Evolutionary conservation across 257 asterid species (phyloP), one percentile per base, ranked within the genome.

Genomic region (Anisodus acutangulus): DNA sequence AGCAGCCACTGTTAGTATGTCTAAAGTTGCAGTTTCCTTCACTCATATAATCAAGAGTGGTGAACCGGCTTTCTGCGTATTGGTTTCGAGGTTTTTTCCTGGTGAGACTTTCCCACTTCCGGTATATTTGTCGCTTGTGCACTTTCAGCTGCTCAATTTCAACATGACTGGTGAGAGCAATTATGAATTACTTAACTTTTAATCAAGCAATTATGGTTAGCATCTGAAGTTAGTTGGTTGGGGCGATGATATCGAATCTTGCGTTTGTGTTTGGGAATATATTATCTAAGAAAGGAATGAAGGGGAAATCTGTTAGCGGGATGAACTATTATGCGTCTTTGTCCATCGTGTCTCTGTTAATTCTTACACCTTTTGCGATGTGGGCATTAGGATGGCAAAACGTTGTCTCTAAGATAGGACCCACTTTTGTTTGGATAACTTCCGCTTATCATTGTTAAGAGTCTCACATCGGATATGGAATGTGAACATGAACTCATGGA

Each of bases 1-100:
- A n/a, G 86, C 86, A 66, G 86, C 86, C n/a, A 84, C 86, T 17
- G 86, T 84, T 63, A 84, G 83, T 22, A 84, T 84, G 83, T 84
- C 86, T 64, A 84, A 84, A 49, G 86, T 84, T 39, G 86, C 86
- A 13, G 86, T 84, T 37, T 84, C 86, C 8, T 84, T 84, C 55
- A 84, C 86, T 64, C 86, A 84, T 80, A 84, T 84, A 6, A 84
- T 84, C 55, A 84, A 84, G 86, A 84, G 86, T 79, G 86, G 80
- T 53, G 86, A 84, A 79, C 86, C 86, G 2, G 86, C 86, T 49
- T 78, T 84, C 53, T 79, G 84, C 69, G 86, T 84, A 19, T 84
- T 84, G 78, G 86, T 84, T 49, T 84, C 83, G 3, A 79, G 84
- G 78, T 84, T 84, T 66, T 84, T 84, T 37, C 86, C 79, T 13